Evolutionary conservation across 1,284 basidiomycete species (phyloP), one percentile per base, ranked within the genome.

Genomic region (Cutaneotrichosporon sp.): DNA sequence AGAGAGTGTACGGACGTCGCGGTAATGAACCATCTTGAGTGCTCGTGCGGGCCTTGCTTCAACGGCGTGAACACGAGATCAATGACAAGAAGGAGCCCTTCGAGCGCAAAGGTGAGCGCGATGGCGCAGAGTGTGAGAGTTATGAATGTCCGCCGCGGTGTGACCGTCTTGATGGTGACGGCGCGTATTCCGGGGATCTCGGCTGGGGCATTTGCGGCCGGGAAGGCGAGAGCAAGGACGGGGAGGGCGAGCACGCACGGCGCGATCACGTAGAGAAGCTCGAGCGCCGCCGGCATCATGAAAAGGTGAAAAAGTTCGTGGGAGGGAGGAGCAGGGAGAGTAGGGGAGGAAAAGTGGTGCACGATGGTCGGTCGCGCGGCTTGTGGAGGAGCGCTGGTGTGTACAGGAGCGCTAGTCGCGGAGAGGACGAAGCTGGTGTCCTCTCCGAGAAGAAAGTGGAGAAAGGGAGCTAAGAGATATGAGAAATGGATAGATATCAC

Each of bases 61-160:
- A 52, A 38, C 9, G 46, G 35, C 10, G 55, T 48, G 9, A 46
- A 22, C 12, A 70, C 44, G 24, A 68, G 47, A 49, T 63, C 63
- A 6, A 54, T 57, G 22, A 65, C 53, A 34, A 68, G 59, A 17
- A 67, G 38, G 14, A 49, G 49, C 10, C 55, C 62, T 31, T 70
- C 70, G 20, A 59, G 43, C 14, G 63, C 59, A 14, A 55, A 55
- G 1, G 67, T 62, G 10, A 63, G 24, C 1, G 66, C 62, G 29
- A 71, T 62, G 11, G 61, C 44, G 45, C 55, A 25, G 22, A 73
- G 62, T 14, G 52, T 27, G n/a, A 65, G 54, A 35, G 66, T 61
- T 34, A 69, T 68, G 46, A 61, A 57, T 1, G 59, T 55, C 20
- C 68, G 63, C 7, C 71, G 62, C 26, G 69, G 69, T n/a, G 64